Evolutionary conservation across 352 stramenopile genomes (phyloP), one percentile per base, ranked within the genome.

Genomic region (Blastocystis sp.): DNA sequence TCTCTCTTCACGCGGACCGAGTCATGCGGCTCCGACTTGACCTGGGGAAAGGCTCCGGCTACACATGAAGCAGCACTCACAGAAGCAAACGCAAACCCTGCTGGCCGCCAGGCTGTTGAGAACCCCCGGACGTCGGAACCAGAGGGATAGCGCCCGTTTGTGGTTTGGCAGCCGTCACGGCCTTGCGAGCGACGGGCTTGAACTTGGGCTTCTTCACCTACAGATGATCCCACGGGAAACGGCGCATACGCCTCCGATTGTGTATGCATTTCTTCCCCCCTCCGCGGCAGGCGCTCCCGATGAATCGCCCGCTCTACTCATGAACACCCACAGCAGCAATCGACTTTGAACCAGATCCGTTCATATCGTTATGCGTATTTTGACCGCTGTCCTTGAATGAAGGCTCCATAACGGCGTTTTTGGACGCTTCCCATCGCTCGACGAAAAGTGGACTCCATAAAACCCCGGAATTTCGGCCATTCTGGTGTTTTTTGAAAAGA

Each of bases 191-290:
- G 24, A 84, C 52, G 34, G 74, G 74, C 38, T 84, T 84, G 34
- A 84, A 84, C 34, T 84, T 84, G 9, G 74, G 74, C 61, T 84
- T 84, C 61, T 69, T 84, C 42, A 84, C 57, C 74, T 84, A 84
- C 28, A 28, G 17, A 17, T 84, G 19, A 84, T 19, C 54, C 6
- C n/a, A 70, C 14, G 19, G 48, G 28, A 17, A 14, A 57, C 14
- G 6, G 14, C 6, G 14, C 48, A 57, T 57, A 57, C 48, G 14
- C 48, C 48, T 7, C 48, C 48, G 6, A 57, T 57, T 17, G 48
- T 57, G 48, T 57, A 57, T 57, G 48, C 6, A 7, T 7, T 14
- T 17, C 48, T 7, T 17, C 21, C 40, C 45, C 64, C 34, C 21
- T 45, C 64, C 21, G 21, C 21, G 34, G 1, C 9, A 48, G 6